A percentile compares a stretch with the other conserved stretches of the same genome.
These are phyloP conservation scores for Ciborinia camelliae DNA, from an alignment of 2,329 filamentous ascomycete genomes.

Conservation along the genomic window DNA sequence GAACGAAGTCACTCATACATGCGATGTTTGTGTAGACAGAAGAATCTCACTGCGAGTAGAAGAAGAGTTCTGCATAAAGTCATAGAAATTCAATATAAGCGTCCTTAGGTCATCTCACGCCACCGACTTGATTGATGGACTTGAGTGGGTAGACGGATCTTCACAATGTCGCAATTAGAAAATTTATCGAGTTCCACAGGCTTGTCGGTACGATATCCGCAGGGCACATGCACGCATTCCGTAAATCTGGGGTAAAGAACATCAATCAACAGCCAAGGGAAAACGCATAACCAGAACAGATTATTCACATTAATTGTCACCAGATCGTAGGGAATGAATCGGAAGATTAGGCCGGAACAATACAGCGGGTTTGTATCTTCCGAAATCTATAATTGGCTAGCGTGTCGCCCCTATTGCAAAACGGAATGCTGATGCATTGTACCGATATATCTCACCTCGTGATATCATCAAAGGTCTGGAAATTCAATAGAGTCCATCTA, in stretches of 20 bases:
- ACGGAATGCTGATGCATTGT: not conserved
- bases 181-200: constrained; percentile 5
- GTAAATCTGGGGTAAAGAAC: constrained; percentile 10
- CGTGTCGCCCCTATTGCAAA: not conserved
- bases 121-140: constrained; percentile 1
- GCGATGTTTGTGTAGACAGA: not conserved
- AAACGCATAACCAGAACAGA: not conserved
- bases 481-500: not conserved
- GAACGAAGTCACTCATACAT: not conserved
- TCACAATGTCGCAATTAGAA: not conserved
- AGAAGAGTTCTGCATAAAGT: not conserved
- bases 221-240: constrained; percentile 1
- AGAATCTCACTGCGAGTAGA: not conserved
- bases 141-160: not conserved
- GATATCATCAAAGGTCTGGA: not conserved
- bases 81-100: not conserved
- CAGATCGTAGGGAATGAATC: not conserved
- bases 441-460: not conserved
- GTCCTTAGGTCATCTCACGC: not conserved
- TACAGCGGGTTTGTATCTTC: not conserved
- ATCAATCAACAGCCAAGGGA: not conserved
- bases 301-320: not conserved
- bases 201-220: constrained; percentile 14
- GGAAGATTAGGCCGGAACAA: not conserved
- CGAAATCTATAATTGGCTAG: not conserved